Base-by-base conservation (phyloP, 2,329 filamentous ascomycete species). In the Aspergillus fischeri region DNA sequence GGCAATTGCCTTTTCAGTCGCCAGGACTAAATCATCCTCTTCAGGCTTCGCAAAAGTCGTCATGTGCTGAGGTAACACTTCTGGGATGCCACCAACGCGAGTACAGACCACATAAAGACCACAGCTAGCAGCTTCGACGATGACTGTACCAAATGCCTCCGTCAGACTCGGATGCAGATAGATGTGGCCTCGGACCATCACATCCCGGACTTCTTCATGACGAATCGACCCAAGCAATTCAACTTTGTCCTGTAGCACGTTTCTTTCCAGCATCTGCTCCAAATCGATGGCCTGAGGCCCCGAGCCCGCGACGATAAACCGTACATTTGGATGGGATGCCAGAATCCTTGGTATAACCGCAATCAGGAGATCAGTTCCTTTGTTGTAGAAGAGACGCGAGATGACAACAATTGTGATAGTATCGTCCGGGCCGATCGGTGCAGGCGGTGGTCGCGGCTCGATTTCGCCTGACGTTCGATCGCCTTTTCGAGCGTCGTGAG, bases 331-430 rank as follows among this genome's bases (percentile, higher is more conserved):
- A 70, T 99, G 90, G 14, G 87, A 85, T 51, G 91, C 89, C 28
- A 97, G 83, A 53, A 99, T 96, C 50, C 92, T 87, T 0, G 94
- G 94, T 54, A 99, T 96, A 3, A 92, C 91, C 10, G 93, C 94
- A 25, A 96, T 96, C n/a, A 99, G 83, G 0, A 99, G 84, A 72
- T 99, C 95, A 1, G 91, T 97, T 58, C 94, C 94, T 73, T 99
- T 99, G 77, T 99, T 99, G 76, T 97, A 97, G 76, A 97, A 99
- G 1, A 99, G 85, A 21, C 94, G 91, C 8, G 92, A 97, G 60
- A 99, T 96, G 21, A 99, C 93, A 1, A 99, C 91, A 57, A 99
- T 97, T 7, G 92, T 97, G 67, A 99, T 93, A 10, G 86, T 89
- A 66, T 97, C 93, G 62, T 91, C 83, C 0, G 92, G 90, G 0